A percentile compares a stretch with the other conserved stretches of the same genome.
These are phyloP conservation scores for Apocynum venetum DNA, from an alignment of 257 asterid species.

Conservation along the genomic window DNA sequence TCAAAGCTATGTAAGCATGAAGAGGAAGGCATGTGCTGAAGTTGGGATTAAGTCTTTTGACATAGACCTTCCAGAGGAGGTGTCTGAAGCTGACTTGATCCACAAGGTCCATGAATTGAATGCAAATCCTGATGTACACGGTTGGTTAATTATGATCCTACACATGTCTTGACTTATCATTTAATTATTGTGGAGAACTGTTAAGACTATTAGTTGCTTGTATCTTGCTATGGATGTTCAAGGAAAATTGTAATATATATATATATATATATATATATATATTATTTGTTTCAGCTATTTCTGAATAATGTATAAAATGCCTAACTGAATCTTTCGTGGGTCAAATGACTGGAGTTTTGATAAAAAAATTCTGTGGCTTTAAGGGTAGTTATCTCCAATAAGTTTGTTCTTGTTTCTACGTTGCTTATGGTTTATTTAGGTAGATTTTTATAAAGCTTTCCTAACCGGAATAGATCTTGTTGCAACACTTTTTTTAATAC, in stretches of 20 bases:
- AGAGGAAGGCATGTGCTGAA: conserved; percentile 94
- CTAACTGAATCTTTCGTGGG: background rate
- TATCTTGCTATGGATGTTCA: background rate
- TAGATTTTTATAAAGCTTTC: background rate
- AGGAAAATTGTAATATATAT: background rate
- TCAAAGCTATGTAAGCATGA: conserved; percentile 88
- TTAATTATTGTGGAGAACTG: background rate
- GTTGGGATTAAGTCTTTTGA: conserved; percentile 80
- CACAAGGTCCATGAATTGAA: conserved; percentile 76
- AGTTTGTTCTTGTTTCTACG: background rate
- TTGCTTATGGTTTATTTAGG: background rate
- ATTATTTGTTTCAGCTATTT: background rate
- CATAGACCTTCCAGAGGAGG: conserved; percentile 79
- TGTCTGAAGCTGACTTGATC: conserved; percentile 69
- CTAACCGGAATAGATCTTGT: background rate
- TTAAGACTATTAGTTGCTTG: background rate
- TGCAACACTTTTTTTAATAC: background rate
- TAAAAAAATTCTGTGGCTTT: background rate
- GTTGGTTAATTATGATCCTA: conserved; percentile 38
- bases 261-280: background rate
- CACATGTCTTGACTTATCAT: background rate
- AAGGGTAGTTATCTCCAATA: background rate
- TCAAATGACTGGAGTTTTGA: background rate
- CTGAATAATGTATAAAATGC: background rate
- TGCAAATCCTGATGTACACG: conserved; percentile 84